phyloP scores from a whole-genome alignment of 805 yeast species.

The Cephaloascus albidus region DNA sequence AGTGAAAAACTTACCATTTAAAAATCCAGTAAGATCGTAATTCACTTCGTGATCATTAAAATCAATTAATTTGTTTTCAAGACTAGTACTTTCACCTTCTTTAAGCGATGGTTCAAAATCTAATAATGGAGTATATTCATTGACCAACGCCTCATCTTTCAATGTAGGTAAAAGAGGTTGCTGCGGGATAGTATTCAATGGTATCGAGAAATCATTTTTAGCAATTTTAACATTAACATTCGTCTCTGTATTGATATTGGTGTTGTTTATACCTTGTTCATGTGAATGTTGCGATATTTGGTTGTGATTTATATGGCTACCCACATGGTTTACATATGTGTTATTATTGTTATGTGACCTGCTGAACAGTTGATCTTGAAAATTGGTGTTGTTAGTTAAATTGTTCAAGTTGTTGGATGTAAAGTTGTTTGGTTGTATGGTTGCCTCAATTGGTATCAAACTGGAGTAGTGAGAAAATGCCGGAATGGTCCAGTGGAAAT shows the following conservation, averaged over 20 bases:
- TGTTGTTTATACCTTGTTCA: neutral
- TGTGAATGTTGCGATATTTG: neutral
- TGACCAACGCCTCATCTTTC: neutral
- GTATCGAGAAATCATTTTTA: neutral
- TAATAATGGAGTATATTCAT: neutral
- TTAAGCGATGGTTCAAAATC: neutral
- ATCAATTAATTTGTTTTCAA: slow-evolving; percentile 18
- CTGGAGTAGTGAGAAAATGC: neutral
- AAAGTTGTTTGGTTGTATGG: neutral
- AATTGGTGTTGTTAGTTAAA: neutral
- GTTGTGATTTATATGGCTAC: neutral
- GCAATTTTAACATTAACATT: neutral
- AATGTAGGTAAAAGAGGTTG: neutral
- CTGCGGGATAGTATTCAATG: neutral
- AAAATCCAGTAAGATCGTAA: slow-evolving; percentile 22
- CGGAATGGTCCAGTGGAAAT: neutral
- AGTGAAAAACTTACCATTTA: slow-evolving; percentile 32
- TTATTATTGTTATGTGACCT: too few species aligned
- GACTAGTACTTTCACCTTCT: slow-evolving; percentile 1
- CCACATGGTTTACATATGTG: neutral
- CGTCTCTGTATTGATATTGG: neutral
- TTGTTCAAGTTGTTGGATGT: neutral
- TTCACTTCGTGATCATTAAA: slow-evolving; percentile 15
- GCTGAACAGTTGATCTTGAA: too few species aligned
- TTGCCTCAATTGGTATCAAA: neutral